Conservation (phyloP, 345 rosid species). For the Firmiana major region DNA sequence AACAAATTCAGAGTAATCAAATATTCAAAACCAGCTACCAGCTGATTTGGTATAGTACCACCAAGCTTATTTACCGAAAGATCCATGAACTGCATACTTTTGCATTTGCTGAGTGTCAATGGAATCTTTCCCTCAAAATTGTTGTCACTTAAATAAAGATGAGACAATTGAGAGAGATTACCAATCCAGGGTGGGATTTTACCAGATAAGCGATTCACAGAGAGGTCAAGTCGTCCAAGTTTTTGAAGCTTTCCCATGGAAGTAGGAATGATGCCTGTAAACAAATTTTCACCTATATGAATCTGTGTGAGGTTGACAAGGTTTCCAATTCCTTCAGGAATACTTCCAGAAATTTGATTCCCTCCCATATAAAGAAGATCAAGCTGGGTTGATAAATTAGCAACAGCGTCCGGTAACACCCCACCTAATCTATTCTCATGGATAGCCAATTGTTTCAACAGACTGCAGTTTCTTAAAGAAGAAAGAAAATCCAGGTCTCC, state of each 20-base stretch:
- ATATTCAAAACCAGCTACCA: constrained; percentile 2
- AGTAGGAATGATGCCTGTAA: neutral
- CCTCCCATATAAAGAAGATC: neutral
- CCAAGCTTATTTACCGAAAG: neutral
- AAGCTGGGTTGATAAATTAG: neutral
- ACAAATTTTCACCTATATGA: too few species aligned
- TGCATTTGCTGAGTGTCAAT: neutral
- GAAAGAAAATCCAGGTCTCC: neutral
- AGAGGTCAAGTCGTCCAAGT: neutral
- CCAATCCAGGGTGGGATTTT: neutral
- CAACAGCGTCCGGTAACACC: neutral
- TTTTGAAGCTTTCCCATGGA: neutral
- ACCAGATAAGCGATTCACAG: neutral
- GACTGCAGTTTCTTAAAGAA: neutral
- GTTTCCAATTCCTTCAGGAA: neutral
- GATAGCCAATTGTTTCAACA: neutral
- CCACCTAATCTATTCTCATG: neutral
- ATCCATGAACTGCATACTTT: neutral
- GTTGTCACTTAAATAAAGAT: neutral
- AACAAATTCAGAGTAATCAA: constrained; percentile 14
- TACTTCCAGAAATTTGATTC: neutral
- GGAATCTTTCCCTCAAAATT: neutral
- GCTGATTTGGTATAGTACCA: neutral
- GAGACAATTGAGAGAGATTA: neutral
- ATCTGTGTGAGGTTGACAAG: neutral